Conservation (phyloP, 2,329 filamentous ascomycete genomes). For the Sporothrix schenckii region DNA sequence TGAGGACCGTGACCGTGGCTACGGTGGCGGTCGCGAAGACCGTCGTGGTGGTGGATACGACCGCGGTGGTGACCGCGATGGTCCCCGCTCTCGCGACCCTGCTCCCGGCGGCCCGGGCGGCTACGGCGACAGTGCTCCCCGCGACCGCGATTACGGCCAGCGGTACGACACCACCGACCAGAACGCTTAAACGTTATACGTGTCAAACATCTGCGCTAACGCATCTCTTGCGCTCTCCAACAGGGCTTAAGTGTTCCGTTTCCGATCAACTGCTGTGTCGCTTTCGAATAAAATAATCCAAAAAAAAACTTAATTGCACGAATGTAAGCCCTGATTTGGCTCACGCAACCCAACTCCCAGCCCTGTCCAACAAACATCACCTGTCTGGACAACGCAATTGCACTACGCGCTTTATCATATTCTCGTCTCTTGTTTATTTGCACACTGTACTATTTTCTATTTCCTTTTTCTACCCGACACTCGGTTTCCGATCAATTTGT, state of each 20-base stretch:
- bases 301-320: not conserved
- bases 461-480: constrained; percentile 22
- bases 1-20: constrained; percentile 51
- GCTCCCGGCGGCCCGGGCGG: constrained; percentile 44
- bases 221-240: constrained; percentile 16
- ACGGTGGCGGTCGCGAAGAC: constrained; percentile 42
- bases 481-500: constrained; percentile 23
- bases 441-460: constrained; percentile 19
- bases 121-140: constrained; percentile 49
- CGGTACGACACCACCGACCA: constrained; percentile 41
- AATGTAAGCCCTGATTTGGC: constrained; percentile 16
- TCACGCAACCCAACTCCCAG: not conserved
- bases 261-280: not conserved
- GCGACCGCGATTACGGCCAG: constrained; percentile 49
- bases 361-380: not conserved
- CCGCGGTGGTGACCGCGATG: constrained; percentile 40
- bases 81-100: constrained; percentile 33
- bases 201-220: constrained; percentile 19
- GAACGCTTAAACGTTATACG: constrained; percentile 2
- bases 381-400: not conserved
- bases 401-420: not conserved
- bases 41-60: constrained; percentile 43
- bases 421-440: constrained; percentile 21
- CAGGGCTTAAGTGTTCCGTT: constrained; percentile 1
- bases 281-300: not conserved